phyloP scores from a whole-genome alignment of 2,329 filamentous ascomycete species.

The Penicillium sp. region DNA sequence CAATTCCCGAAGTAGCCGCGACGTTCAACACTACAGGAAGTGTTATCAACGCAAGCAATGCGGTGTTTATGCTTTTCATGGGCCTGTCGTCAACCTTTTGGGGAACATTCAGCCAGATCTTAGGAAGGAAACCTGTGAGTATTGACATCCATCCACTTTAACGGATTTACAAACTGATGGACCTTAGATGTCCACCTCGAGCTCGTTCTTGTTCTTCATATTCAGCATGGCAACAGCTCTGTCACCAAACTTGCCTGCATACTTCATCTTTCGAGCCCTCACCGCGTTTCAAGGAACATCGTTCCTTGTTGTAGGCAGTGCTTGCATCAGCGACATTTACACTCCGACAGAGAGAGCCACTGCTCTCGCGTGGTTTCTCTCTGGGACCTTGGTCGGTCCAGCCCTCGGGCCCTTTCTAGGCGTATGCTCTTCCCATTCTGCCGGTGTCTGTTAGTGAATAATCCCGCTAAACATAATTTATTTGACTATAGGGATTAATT shows the following conservation, averaged over 20 bases:
- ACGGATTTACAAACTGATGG: neutral
- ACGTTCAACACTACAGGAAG: conserved; percentile 63
- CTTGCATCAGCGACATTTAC: conserved; percentile 65
- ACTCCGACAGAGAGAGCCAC: conserved; percentile 66
- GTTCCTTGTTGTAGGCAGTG: conserved; percentile 68
- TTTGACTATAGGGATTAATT: conserved; percentile 60
- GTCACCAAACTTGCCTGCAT: conserved; percentile 65
- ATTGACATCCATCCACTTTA: neutral
- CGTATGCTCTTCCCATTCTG: conserved; percentile 33
- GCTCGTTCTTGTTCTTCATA: conserved; percentile 60
- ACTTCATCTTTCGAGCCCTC: conserved; percentile 70
- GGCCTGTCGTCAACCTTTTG: conserved; percentile 66
- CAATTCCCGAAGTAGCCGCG: conserved; percentile 67
- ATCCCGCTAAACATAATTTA: conserved; percentile 41
- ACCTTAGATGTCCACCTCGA: conserved; percentile 54
- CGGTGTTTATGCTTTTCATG: conserved; percentile 72
- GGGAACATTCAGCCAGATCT: conserved; percentile 66
- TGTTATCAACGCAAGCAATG: conserved; percentile 71
- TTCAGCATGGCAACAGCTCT: conserved; percentile 71
- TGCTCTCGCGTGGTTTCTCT: conserved; percentile 69
- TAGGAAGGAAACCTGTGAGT: conserved; percentile 56
- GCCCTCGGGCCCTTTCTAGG: conserved; percentile 53
- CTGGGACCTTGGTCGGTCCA: conserved; percentile 67
- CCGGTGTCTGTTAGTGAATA: neutral
- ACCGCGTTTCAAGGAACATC: conserved; percentile 72